A percentile compares a stretch with the other conserved stretches of the same genome.
Conservation (phyloP, 805 yeast species). For the Wickerhamiella occidentalis region DNA sequence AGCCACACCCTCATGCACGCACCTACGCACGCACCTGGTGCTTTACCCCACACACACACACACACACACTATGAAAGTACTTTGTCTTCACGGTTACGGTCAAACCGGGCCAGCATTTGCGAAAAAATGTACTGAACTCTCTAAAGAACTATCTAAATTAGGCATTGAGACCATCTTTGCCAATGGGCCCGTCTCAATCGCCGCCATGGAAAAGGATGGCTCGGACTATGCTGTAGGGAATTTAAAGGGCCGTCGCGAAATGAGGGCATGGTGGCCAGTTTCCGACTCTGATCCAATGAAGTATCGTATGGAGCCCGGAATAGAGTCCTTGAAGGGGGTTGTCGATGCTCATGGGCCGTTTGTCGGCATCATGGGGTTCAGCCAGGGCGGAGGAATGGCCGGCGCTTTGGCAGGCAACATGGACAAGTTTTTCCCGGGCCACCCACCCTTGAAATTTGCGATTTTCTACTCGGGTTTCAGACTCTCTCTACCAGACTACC, state of each 20-base stretch:
- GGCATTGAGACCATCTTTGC: conserved; percentile 64
- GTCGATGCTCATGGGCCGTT: conserved; percentile 64
- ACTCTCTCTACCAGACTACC: conserved; percentile 22
- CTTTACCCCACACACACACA: too few species aligned
- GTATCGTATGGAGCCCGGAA: conserved; percentile 32
- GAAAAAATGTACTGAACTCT: conserved; percentile 76
- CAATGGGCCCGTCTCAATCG: conserved; percentile 61
- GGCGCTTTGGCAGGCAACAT: conserved; percentile 55
- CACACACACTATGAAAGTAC: conserved; percentile 33
- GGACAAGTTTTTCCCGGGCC: conserved; percentile 40
- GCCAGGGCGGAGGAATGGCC: conserved; percentile 88
- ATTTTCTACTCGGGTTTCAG: conserved; percentile 58
- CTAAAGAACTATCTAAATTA: conserved; percentile 57
- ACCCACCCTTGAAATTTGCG: conserved; percentile 52
- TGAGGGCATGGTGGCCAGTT: conserved; percentile 70
- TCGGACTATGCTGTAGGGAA: conserved; percentile 45
- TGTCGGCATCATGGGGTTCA: conserved; percentile 80
- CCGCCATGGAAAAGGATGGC: conserved; percentile 39
- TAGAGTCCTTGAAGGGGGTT: conserved; percentile 41
- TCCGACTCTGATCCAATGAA: conserved; percentile 24
- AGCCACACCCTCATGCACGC: not conserved
- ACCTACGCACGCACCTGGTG: not conserved
- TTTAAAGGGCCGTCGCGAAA: conserved; percentile 26
- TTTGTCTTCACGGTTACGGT: conserved; percentile 76
- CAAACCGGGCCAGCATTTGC: conserved; percentile 77